Base-by-base conservation (phyloP, 2,329 filamentous ascomycete genomes). In the Xylariaceae sp. region DNA sequence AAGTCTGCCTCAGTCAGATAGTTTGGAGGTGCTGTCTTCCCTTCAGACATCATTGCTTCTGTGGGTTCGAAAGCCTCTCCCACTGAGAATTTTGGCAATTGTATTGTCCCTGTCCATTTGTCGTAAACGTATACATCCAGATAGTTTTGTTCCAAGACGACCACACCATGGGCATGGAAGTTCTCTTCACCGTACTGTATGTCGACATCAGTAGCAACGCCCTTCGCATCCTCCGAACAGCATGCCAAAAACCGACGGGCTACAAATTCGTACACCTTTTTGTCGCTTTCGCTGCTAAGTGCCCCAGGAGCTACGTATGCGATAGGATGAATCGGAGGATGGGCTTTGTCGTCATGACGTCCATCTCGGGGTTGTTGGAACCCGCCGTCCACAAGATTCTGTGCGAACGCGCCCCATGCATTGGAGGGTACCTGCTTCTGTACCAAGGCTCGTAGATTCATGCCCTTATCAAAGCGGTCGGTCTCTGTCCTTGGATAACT, bases 401-500 rank as follows among this genome's bases (percentile, higher is more conserved):
- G 85, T 3, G 91, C 89, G 62, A 90, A 95, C 16, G 67, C 61
- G 0, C 89, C 89, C 93, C 91, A 98, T 48, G 74, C 68, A 32
- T 70, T 68, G 57, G 89, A 87, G 44, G 82, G 81, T 1, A 79
- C 81, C 63, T 98, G 93, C 58, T 94, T 96, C 55, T 87, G 80
- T 15, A 96, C 78, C 8, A 98, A 70, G 17, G 75, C 78, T 48
- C 78, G 80, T 16, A 98, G 73, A 59, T 97, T 84, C 70, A 97
- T 96, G 4, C 78, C 91, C 55, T 80, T 81, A 57, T 96, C 90
- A 58, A 97, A 98, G 24, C 91, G 86, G 63, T 98, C 93, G 0
- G 93, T 98, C 64, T 98, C 93, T 0, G 93, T 98, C 64, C 93
- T 83, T 1, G 93, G 93, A 64, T 98, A 98, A 64, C 90, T 96